Conservation (phyloP, 78 protist genomes). For the Acrasis kona region DNA sequence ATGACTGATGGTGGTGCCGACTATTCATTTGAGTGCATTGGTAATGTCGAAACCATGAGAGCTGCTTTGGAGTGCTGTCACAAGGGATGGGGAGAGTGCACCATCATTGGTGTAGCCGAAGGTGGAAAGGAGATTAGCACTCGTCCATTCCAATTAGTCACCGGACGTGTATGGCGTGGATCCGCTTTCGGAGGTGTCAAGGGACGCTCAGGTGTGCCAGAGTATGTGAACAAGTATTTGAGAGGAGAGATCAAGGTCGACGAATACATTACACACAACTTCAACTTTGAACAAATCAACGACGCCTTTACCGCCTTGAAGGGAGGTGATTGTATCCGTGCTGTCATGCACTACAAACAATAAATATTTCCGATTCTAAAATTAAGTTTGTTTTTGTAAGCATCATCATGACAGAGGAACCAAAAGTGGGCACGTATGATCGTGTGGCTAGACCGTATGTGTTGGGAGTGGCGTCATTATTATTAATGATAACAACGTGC, state of each 20-base stretch:
- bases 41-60: conserved; percentile 74
- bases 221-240: conserved; percentile 48
- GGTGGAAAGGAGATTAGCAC: conserved; percentile 75
- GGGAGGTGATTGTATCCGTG: conserved; percentile 22
- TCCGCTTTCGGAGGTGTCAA: conserved; percentile 68
- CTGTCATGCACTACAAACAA: conserved; percentile 13
- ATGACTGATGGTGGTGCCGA: conserved; percentile 56
- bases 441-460: too few species aligned
- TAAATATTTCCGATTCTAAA: too few species aligned
- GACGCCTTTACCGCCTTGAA: background rate
- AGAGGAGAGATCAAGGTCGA: conserved; percentile 46
- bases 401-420: too few species aligned
- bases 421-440: too few species aligned
- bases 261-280: conserved; percentile 38
- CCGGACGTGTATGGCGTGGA: conserved; percentile 79
- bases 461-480: too few species aligned
- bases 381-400: too few species aligned
- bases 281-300: background rate
- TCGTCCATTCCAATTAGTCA: conserved; percentile 90
- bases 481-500: too few species aligned
- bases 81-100: conserved; percentile 76
- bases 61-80: conserved; percentile 74
- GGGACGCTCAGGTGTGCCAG: conserved; percentile 52
- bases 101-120: conserved; percentile 72
- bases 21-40: conserved; percentile 87